Conservation (phyloP, 371 early-diverging fungal species). For the Mucor velutinosus region DNA sequence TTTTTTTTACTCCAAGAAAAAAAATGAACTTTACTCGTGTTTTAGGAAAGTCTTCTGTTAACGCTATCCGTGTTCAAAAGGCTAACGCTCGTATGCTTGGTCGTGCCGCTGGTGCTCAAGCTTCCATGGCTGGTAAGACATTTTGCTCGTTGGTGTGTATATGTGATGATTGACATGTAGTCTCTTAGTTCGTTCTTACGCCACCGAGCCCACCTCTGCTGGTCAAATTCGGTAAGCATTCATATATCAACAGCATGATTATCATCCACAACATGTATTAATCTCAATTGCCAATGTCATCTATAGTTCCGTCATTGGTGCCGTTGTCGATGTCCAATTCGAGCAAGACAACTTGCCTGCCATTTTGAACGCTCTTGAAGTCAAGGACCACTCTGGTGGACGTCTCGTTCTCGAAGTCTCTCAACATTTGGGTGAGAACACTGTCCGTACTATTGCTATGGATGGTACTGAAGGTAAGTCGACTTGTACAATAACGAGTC, state of each 20-base stretch:
- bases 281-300: not conserved
- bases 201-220: conserved; percentile 35
- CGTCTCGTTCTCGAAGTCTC: conserved; percentile 96
- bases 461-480: conserved; percentile 78
- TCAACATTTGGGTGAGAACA: conserved; percentile 98
- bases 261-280: not conserved
- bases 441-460: conserved; percentile 99
- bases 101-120: conserved; percentile 21
- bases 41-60: conserved; percentile 39
- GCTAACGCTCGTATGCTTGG: conserved; percentile 26
- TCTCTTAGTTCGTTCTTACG: conserved; percentile 37
- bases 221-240: conserved; percentile 48
- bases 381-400: conserved; percentile 74
- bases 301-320: conserved; percentile 84
- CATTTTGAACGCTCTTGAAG: conserved; percentile 97
- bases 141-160: not conserved
- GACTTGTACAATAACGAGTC: not conserved
- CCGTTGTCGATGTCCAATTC: conserved; percentile 98
- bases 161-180: not conserved
- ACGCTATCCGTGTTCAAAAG: conserved; percentile 35
- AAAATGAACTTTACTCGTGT: conserved; percentile 25
- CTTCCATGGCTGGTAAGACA: conserved; percentile 19
- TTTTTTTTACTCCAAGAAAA: not conserved
- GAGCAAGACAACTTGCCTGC: conserved; percentile 90
- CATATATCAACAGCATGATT: not conserved